phyloP scores from a whole-genome alignment of 495 filamentous ascomycete genomes.

The Alectoria sarmentosa region DNA sequence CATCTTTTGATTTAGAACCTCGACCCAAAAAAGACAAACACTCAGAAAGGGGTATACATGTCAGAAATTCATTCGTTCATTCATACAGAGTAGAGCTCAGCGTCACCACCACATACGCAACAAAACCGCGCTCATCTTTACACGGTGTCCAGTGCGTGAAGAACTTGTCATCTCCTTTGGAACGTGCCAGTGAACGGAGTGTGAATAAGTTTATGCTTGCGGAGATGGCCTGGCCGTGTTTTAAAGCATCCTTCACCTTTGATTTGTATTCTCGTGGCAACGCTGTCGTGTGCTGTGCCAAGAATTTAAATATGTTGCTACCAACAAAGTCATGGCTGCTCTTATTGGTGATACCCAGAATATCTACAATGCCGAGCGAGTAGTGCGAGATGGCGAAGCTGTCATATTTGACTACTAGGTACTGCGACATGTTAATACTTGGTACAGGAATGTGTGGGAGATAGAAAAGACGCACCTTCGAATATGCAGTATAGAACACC shows the following conservation, averaged over 20 bases:
- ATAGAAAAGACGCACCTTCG: slow-evolving; percentile 35
- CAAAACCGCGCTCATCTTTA: slow-evolving; percentile 41
- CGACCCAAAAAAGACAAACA: background rate
- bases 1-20: background rate
- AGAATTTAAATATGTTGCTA: slow-evolving; percentile 45
- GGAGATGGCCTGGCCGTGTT: slow-evolving; percentile 35
- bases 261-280: slow-evolving; percentile 34
- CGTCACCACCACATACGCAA: slow-evolving; percentile 42
- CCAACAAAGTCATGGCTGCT: slow-evolving; percentile 34
- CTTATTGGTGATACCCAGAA: slow-evolving; percentile 37
- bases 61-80: slow-evolving; percentile 16
- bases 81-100: slow-evolving; percentile 27
- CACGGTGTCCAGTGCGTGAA: slow-evolving; percentile 50
- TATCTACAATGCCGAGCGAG: slow-evolving; percentile 34
- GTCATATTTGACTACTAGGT: slow-evolving; percentile 34
- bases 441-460: background rate
- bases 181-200: slow-evolving; percentile 23
- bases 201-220: slow-evolving; percentile 34
- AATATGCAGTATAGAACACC: slow-evolving; percentile 42
- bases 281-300: slow-evolving; percentile 34
- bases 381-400: slow-evolving; percentile 30
- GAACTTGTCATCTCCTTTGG: slow-evolving; percentile 34
- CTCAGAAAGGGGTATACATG: slow-evolving; percentile 11
- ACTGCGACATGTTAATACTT: slow-evolving; percentile 23
- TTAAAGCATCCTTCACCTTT: slow-evolving; percentile 35